phyloP scores from a whole-genome alignment of 768 basidiomycete species.

The Agrocybe praecox region DNA sequence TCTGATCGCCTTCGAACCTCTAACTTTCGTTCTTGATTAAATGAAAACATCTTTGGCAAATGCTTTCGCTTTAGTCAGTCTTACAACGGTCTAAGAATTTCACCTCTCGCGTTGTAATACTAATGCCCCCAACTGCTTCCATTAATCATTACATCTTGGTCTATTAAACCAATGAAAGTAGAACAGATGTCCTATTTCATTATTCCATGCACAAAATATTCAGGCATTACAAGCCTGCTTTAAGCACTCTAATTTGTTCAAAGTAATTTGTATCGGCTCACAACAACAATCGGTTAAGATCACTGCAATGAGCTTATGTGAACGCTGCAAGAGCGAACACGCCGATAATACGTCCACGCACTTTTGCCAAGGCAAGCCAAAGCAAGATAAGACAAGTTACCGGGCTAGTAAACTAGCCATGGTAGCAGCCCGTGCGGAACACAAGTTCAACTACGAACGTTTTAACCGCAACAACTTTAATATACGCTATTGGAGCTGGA shows the following conservation, averaged over 20 bases:
- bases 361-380: too few species aligned
- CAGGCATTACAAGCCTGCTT: constrained; percentile 76
- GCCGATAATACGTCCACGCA: too few species aligned
- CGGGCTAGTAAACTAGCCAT: too few species aligned
- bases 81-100: constrained; percentile 85
- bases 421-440: too few species aligned
- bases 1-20: constrained; percentile 81
- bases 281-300: too few species aligned
- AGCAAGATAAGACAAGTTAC: too few species aligned
- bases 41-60: constrained; percentile 87
- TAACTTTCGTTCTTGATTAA: constrained; percentile 86
- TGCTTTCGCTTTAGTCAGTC: constrained; percentile 83
- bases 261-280: constrained; percentile 77
- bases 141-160: constrained; percentile 83
- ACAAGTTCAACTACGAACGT: too few species aligned
- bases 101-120: constrained; percentile 83
- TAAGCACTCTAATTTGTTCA: constrained; percentile 85
- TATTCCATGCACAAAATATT: constrained; percentile 86
- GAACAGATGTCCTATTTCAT: constrained; percentile 81
- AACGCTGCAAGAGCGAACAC: too few species aligned
- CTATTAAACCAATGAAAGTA: constrained; percentile 87
- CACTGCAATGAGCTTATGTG: too few species aligned
- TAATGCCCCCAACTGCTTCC: constrained; percentile 83
- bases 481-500: too few species aligned
- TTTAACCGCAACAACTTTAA: too few species aligned